Conservation (phyloP, 2,329 filamentous ascomycete species). For the Claviceps digitariae region DNA sequence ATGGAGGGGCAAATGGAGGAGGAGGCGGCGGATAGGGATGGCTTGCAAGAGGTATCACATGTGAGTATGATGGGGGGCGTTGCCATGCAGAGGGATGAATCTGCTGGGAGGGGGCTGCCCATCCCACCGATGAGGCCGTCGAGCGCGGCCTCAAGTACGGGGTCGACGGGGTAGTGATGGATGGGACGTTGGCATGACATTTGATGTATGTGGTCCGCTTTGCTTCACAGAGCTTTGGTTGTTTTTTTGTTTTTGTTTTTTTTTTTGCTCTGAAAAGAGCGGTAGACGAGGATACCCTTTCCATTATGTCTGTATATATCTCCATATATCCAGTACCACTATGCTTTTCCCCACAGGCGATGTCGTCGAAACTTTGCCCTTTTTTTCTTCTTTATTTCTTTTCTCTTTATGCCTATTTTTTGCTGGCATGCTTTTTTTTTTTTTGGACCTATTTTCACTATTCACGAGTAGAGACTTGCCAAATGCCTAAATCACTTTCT, state of each 20-base stretch:
- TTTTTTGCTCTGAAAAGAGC: neutral
- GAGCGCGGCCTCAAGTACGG: slow-evolving; percentile 29
- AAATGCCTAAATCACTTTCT: too few species aligned
- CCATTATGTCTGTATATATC: neutral
- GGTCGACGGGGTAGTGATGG: slow-evolving; percentile 24
- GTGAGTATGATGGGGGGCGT: slow-evolving; percentile 22
- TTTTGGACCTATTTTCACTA: too few species aligned
- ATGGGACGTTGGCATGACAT: neutral
- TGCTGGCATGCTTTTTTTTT: too few species aligned
- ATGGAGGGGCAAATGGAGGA: slow-evolving; percentile 19
- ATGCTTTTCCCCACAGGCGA: too few species aligned
- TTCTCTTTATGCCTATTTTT: too few species aligned
- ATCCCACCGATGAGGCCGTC: slow-evolving; percentile 21
- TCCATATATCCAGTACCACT: too few species aligned
- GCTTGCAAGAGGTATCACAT: slow-evolving; percentile 7
- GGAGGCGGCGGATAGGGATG: slow-evolving; percentile 21
- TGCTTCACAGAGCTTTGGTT: neutral
- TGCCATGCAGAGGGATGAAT: slow-evolving; percentile 25
- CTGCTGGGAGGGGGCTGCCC: slow-evolving; percentile 14
- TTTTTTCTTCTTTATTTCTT: too few species aligned
- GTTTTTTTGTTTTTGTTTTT: neutral
- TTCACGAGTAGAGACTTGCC: too few species aligned
- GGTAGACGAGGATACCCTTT: neutral
- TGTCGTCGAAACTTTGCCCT: too few species aligned
- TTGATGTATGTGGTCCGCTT: neutral